Evolutionary conservation across 306 rosid genomes (phyloP), one percentile per base, ranked within the genome.

Genomic region (Glycine soja): DNA sequence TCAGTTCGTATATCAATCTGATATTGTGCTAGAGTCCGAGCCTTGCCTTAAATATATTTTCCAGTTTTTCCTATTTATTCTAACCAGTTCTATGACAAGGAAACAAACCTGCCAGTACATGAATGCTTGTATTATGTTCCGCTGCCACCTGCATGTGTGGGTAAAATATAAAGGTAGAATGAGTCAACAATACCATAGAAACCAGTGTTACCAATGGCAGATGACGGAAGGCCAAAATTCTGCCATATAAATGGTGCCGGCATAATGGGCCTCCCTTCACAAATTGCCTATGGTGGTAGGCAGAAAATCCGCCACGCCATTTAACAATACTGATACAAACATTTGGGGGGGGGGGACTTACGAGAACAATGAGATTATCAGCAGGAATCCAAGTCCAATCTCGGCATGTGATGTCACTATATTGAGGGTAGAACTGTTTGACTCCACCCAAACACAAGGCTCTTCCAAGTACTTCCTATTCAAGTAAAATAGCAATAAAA

Each of bases 101-200:
- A 59, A 82, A 84, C 87, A 30, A 48, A 95, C 99, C 99, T 95
- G 99, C 99, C 99, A 95, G 84, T 93, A 93, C 89, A 93, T 88
- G 88, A 93, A 93, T 12, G 95, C 84, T 79, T 95, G 99, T 72
- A 93, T 83, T 79, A 93, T 80, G 87, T 91, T 95, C 74, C 99
- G 95, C 75, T 95, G 97, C 95, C 95, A 89, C 90, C 99, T 93
- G 90, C 86, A 86, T 4, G 74, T 34, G 46, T 48, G 72, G 58
- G 77, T 6, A 52, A 32, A 36, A 54, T 32, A 76, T 64, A 18
- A 80, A 43, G 24, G 72, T 72, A 54, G n/a, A 24, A 53, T 15
- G 64, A 82, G 68, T 70, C 10, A 62, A 52, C 62, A 48, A 69
- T 58, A 80, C 54, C 47, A 71, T 24, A 66, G 5, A 34, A 71